Conservation (phyloP, 2,329 filamentous ascomycete genomes). For the Colletotrichum theobromicola region DNA sequence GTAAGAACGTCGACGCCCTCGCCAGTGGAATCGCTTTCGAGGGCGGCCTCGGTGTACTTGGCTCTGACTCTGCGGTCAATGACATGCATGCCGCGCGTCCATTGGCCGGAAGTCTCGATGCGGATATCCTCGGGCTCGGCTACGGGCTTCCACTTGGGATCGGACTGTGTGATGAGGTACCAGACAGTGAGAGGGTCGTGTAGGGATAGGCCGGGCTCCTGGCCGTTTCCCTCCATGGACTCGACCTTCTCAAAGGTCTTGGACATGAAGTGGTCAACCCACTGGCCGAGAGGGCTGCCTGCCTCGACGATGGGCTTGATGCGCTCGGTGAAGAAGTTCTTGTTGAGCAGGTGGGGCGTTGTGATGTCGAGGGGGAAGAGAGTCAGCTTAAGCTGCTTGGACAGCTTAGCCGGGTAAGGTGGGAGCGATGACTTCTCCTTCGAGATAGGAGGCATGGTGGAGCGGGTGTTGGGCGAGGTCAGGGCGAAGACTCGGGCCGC, state of each 20-base stretch:
- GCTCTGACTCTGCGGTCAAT: slow-evolving; percentile 72
- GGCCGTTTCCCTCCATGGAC: slow-evolving; percentile 62
- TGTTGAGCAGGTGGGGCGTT: slow-evolving; percentile 69
- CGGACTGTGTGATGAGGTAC: slow-evolving; percentile 72
- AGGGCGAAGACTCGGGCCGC: slow-evolving; percentile 79
- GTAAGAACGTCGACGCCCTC: slow-evolving; percentile 40
- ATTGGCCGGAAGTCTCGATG: slow-evolving; percentile 89
- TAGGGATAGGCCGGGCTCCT: slow-evolving; percentile 66
- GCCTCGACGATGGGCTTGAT: slow-evolving; percentile 60
- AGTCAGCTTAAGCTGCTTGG: slow-evolving; percentile 68
- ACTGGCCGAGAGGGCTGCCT: slow-evolving; percentile 76
- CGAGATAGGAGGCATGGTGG: slow-evolving; percentile 78
- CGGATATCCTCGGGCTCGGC: slow-evolving; percentile 78
- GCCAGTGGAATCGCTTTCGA: slow-evolving; percentile 30
- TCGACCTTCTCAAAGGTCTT: slow-evolving; percentile 74
- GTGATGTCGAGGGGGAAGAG: slow-evolving; percentile 83
- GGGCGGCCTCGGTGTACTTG: slow-evolving; percentile 51
- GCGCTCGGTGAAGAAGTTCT: slow-evolving; percentile 61
- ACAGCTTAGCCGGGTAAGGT: slow-evolving; percentile 68
- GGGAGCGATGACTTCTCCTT: slow-evolving; percentile 55
- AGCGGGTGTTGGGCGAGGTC: slow-evolving; percentile 74
- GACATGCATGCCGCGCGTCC: slow-evolving; percentile 92
- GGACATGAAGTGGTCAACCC: slow-evolving; percentile 75
- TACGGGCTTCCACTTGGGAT: slow-evolving; percentile 63
- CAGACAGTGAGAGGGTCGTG: slow-evolving; percentile 83